phyloP scores from a whole-genome alignment of 1,139 yeast genomes.

The Geotrichum candidum region DNA sequence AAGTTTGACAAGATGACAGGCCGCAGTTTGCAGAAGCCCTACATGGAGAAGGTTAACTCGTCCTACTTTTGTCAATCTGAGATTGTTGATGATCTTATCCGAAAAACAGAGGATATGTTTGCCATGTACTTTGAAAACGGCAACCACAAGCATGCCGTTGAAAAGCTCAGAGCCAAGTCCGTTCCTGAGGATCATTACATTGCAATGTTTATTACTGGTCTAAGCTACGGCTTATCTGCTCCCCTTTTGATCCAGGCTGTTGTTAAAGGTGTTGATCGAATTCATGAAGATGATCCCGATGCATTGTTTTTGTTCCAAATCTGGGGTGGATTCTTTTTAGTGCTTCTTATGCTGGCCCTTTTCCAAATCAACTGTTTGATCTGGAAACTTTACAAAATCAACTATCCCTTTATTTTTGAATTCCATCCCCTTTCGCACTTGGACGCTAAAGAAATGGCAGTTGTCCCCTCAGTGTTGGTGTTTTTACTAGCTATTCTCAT shows the following conservation, averaged over 20 bases:
- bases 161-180: conserved; percentile 54
- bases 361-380: conserved; percentile 65
- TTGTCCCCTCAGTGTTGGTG: conserved; percentile 56
- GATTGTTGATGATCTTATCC: conserved; percentile 54
- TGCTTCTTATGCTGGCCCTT: conserved; percentile 52
- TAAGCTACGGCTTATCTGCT: conserved; percentile 61
- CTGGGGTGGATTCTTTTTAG: conserved; percentile 85
- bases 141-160: conserved; percentile 68
- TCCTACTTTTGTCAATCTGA: conserved; percentile 62
- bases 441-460: conserved; percentile 57
- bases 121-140: conserved; percentile 64
- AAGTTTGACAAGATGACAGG: conserved; percentile 75
- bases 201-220: conserved; percentile 42
- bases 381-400: conserved; percentile 71
- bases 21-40: conserved; percentile 45
- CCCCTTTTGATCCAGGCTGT: conserved; percentile 56
- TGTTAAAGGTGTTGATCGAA: conserved; percentile 43
- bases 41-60: conserved; percentile 52
- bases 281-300: conserved; percentile 24
- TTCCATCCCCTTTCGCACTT: conserved; percentile 68
- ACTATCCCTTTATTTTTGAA: conserved; percentile 89
- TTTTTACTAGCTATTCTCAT: conserved; percentile 53
- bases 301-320: conserved; percentile 59
- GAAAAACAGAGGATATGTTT: conserved; percentile 61
- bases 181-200: conserved; percentile 34